Evolutionary conservation across 2,329 filamentous ascomycete species (phyloP).

Genomic region (Mycosphaerelloides madeirae): DNA sequence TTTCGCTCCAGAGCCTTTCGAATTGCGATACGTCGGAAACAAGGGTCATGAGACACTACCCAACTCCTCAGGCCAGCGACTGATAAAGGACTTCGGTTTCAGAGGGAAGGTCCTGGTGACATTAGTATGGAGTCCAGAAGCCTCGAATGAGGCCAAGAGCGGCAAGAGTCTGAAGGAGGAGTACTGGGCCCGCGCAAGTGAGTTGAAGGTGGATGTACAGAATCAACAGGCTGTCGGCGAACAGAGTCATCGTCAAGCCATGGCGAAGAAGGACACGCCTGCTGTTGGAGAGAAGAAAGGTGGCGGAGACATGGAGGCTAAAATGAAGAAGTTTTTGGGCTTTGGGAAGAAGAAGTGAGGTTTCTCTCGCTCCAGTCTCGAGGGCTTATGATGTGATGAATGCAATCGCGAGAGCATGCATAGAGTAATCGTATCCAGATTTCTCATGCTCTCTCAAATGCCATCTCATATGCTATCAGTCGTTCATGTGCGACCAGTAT

Average conservation of each 20-base stretch:
- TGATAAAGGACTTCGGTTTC: constrained; percentile 72
- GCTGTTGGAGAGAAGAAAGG: constrained; percentile 24
- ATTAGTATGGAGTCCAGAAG: constrained; percentile 66
- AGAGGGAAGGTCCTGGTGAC: constrained; percentile 68
- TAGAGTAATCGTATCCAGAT: too few relatives aligned
- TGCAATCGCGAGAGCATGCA: too few relatives aligned
- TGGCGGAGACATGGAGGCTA: constrained; percentile 37
- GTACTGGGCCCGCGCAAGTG: constrained; percentile 57
- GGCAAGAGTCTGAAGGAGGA: constrained; percentile 57
- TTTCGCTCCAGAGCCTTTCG: constrained; percentile 57
- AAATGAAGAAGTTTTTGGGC: constrained; percentile 67
- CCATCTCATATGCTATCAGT: too few relatives aligned
- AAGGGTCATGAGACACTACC: constrained; percentile 37
- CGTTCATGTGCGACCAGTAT: too few relatives aligned
- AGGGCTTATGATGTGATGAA: not conserved
- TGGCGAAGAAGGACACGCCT: constrained; percentile 26
- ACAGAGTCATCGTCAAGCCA: constrained; percentile 24
- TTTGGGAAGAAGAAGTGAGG: constrained; percentile 63
- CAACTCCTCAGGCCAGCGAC: constrained; percentile 37
- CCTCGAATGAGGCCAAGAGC: constrained; percentile 52
- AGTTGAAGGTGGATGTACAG: constrained; percentile 60
- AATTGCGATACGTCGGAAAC: constrained; percentile 59
- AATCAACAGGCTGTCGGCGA: constrained; percentile 39
- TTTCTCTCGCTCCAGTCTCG: too few relatives aligned
- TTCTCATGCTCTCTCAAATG: too few relatives aligned